Evolutionary conservation across 192 early-diverging fungal genomes (phyloP), one percentile per base, ranked within the genome.

Genomic region (Diversispora eburnea): DNA sequence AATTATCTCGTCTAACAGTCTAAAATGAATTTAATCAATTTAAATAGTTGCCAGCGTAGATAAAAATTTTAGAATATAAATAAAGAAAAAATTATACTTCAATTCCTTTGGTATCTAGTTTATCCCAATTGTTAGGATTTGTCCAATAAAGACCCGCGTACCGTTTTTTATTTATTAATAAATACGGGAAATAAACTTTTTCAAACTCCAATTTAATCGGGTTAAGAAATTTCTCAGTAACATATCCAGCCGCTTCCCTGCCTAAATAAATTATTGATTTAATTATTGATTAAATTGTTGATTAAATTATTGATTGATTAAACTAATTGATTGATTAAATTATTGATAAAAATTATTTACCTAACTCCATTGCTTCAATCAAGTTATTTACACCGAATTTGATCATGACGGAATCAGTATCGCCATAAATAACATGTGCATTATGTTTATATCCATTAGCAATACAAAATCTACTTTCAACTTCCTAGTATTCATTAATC

Each of bases 131-230:
- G 6, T 93, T 89, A 5, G 94, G 86, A n/a, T 83, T 86, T 12
- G 95, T 97, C 97, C 97, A 98, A 80, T 97, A 99, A 17, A 99
- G 78, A 17, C 96, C 97, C 45, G 96, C 95, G 80, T 98, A 99
- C 47, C 95, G 88, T 84, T 99, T 99, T 82, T 99, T 99, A 87
- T 91, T 98, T 75, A 99, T 98, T 45, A 99, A 81, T 67, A 99
- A 78, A 77, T 98, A 99, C 20, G 96, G 96, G 72, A 91, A 98
- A 66, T 99, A 98, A n/a, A 97, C 95, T 77, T 99, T 99, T 77
- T 99, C 96, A 74, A 99, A 99, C 77, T 99, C 97, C n/a, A 99
- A 83, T 76, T 97, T 97, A 82, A 99, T 99, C 3, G 96, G 97
- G 13, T 83, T 87, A 22, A 94, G 79, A 75, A 99, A 99, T 72